Conservation (phyloP, 768 basidiomycete genomes). For the Phylloporus sp. region DNA sequence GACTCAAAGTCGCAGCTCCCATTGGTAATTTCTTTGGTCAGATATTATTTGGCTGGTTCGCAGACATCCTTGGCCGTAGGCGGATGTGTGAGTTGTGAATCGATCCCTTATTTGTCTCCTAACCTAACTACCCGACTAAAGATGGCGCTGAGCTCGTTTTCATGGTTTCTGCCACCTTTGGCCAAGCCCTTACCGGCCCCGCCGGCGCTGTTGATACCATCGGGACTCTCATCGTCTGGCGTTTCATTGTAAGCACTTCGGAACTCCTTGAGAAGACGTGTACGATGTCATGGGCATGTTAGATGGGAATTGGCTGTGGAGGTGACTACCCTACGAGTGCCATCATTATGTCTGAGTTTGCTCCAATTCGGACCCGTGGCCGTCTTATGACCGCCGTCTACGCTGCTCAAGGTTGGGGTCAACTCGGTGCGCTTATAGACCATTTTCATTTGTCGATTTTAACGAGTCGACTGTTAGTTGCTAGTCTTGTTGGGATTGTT, state of each 20-base stretch:
- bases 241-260: conserved; percentile 53
- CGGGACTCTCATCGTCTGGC: conserved; percentile 75
- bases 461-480: conserved; percentile 36
- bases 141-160: conserved; percentile 61
- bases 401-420: conserved; percentile 85
- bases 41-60: conserved; percentile 72
- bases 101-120: neutral
- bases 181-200: conserved; percentile 67
- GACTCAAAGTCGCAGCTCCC: conserved; percentile 73
- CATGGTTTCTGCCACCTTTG: conserved; percentile 75
- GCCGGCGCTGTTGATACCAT: conserved; percentile 62
- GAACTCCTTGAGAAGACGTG: neutral
- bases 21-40: conserved; percentile 72
- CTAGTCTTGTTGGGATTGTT: conserved; percentile 64
- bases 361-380: conserved; percentile 70
- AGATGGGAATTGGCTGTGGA: conserved; percentile 81
- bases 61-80: conserved; percentile 72
- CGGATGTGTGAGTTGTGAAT: conserved; percentile 60
- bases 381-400: conserved; percentile 89
- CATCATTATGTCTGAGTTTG: conserved; percentile 87
- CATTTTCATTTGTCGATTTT: neutral
- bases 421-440: conserved; percentile 51
- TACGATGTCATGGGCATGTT: neutral
- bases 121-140: conserved; percentile 15
- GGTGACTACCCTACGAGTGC: conserved; percentile 84